phyloP scores from a whole-genome alignment of 116 monocot species.

The Cymodocea nodosa region DNA sequence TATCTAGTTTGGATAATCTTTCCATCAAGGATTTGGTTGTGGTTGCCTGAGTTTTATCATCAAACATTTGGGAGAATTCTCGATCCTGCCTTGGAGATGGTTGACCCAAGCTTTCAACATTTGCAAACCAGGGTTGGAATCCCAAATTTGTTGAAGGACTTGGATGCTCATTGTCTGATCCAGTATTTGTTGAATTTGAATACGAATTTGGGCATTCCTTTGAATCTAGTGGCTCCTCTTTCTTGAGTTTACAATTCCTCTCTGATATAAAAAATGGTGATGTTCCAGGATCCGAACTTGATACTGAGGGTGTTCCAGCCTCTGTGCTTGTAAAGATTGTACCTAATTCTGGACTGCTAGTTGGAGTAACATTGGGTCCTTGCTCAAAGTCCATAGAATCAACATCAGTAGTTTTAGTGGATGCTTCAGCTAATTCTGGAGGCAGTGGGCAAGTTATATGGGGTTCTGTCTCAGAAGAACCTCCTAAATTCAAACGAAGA shows the following conservation, averaged over 20 bases:
- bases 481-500: constrained; percentile 59
- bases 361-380: constrained; percentile 70
- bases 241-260: constrained; percentile 26
- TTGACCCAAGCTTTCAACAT: constrained; percentile 16
- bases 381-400: constrained; percentile 16
- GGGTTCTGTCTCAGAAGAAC: constrained; percentile 45
- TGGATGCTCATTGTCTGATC: constrained; percentile 35
- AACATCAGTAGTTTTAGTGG: constrained; percentile 13
- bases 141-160: constrained; percentile 25
- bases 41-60: constrained; percentile 21
- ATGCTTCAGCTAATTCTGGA: constrained; percentile 16
- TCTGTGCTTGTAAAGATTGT: constrained; percentile 62
- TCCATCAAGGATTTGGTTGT: constrained; percentile 34
- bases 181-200: constrained; percentile 23
- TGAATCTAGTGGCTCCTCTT: constrained; percentile 11
- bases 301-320: constrained; percentile 59
- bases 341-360: constrained; percentile 60
- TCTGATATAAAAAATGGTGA: constrained; percentile 63
- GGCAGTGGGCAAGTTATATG: constrained; percentile 12
- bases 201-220: constrained; percentile 21
- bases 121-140: constrained; percentile 49
- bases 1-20: constrained; percentile 33
- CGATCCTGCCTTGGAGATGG: constrained; percentile 24
- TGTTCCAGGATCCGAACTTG: constrained; percentile 75
- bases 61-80: constrained; percentile 14